Conservation (phyloP, 2,329 filamentous ascomycete species). For the Akanthomyces uredinophilus region DNA sequence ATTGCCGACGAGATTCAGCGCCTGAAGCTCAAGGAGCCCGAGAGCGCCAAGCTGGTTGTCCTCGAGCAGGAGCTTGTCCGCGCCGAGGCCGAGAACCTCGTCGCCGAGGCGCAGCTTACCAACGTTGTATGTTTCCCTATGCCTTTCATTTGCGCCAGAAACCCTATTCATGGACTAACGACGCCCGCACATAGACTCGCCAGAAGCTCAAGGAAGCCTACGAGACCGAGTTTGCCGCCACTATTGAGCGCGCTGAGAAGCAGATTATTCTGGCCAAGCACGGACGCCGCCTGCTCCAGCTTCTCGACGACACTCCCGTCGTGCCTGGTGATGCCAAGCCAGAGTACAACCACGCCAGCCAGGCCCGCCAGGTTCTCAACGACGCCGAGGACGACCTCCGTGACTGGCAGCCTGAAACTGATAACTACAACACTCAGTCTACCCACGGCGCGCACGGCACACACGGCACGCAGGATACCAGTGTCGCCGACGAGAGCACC, state of each 20-base stretch:
- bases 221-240: slow-evolving; percentile 78
- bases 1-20: slow-evolving; percentile 88
- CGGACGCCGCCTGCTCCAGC: slow-evolving; percentile 74
- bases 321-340: slow-evolving; percentile 75
- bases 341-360: slow-evolving; percentile 59
- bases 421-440: slow-evolving; percentile 20
- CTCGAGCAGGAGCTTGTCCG: slow-evolving; percentile 95
- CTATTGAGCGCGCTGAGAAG: slow-evolving; percentile 95
- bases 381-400: slow-evolving; percentile 87
- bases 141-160: not conserved
- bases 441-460: not conserved
- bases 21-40: slow-evolving; percentile 87
- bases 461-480: not conserved
- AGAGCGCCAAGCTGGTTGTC: slow-evolving; percentile 72
- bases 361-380: slow-evolving; percentile 80
- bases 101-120: slow-evolving; percentile 92
- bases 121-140: slow-evolving; percentile 65
- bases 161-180: slow-evolving; percentile 10
- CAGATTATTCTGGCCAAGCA: slow-evolving; percentile 92
- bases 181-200: slow-evolving; percentile 58
- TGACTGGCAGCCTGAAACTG: slow-evolving; percentile 57
- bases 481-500: not conserved
- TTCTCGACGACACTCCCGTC: slow-evolving; percentile 85
- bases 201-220: slow-evolving; percentile 96
- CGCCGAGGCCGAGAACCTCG: slow-evolving; percentile 90